These are phyloP conservation scores for Dioszegia hungarica DNA, from an alignment of 768 basidiomycete genomes.

Conservation along the genomic window DNA sequence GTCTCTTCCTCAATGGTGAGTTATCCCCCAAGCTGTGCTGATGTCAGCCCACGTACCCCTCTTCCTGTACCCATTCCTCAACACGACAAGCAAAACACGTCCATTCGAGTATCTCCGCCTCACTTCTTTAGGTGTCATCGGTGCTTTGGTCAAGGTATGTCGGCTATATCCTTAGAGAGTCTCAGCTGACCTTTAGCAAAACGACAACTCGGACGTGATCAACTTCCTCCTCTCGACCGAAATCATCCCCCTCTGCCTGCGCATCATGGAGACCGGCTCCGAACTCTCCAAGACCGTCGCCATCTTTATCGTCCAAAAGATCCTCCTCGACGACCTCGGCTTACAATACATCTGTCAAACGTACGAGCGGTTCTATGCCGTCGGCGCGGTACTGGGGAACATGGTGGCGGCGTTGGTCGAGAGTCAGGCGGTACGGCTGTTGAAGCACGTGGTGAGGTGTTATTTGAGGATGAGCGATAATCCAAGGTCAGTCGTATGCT, in stretches of 20 bases:
- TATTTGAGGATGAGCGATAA: slow-evolving; percentile 95
- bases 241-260: slow-evolving; percentile 96
- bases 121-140: slow-evolving; percentile 98
- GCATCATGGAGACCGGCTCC: slow-evolving; percentile 99
- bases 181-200: slow-evolving; percentile 62
- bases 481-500: slow-evolving; percentile 60
- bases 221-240: slow-evolving; percentile 98
- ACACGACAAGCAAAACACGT: slow-evolving; percentile 98
- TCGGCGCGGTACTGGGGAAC: slow-evolving; percentile 94
- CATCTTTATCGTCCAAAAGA: slow-evolving; percentile 98
- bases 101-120: slow-evolving; percentile 99
- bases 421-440: slow-evolving; percentile 87
- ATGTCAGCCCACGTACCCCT: slow-evolving; percentile 85
- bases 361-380: slow-evolving; percentile 99
- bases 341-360: slow-evolving; percentile 99
- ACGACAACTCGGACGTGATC: slow-evolving; percentile 97
- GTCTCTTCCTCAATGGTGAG: slow-evolving; percentile 87
- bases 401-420: slow-evolving; percentile 99
- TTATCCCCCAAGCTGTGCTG: not conserved
- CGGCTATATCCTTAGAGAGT: not conserved
- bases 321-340: slow-evolving; percentile 90
- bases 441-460: slow-evolving; percentile 97
- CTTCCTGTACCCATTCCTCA: slow-evolving; percentile 92
- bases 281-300: slow-evolving; percentile 98
- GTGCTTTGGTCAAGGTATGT: slow-evolving; percentile 90